Percentiles rank a stretch among this genome's conserved stretches.
phyloP scores from a whole-genome alignment of 768 basidiomycete genomes.

The Chalciporus piperatus region DNA sequence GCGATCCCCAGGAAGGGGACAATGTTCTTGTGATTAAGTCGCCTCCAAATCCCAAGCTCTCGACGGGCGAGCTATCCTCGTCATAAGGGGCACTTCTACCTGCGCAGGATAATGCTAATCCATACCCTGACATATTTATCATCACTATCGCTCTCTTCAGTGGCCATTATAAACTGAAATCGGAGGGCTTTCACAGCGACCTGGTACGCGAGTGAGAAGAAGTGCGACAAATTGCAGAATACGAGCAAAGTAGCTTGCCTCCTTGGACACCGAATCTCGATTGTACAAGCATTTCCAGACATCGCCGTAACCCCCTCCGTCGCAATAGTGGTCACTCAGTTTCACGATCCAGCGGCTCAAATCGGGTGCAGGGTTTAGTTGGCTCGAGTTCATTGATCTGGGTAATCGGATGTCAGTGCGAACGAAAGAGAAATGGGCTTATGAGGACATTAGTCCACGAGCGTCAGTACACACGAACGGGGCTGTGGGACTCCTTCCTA shows the following conservation, averaged over 20 bases:
- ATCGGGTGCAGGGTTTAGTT: too few relatives aligned
- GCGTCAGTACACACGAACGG: too few relatives aligned
- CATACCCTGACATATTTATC: conserved; percentile 3
- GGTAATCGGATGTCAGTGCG: too few relatives aligned
- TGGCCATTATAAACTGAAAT: neutral
- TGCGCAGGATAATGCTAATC: too few relatives aligned
- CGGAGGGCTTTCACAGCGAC: conserved; percentile 14
- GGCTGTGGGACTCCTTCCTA: too few relatives aligned
- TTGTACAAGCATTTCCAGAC: conserved; percentile 3
- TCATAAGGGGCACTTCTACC: too few relatives aligned
- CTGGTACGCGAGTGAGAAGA: neutral
- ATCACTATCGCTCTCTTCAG: neutral
- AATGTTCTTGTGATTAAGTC: conserved; percentile 6
- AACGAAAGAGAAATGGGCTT: too few relatives aligned
- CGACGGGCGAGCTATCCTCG: conserved; percentile 9
- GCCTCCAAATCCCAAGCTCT: conserved; percentile 12
- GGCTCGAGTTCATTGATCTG: too few relatives aligned
- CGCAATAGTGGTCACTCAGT: conserved; percentile 1
- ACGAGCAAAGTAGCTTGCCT: neutral
- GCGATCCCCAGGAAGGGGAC: conserved; percentile 12
- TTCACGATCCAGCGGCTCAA: neutral
- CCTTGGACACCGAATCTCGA: neutral
- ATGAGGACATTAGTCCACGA: too few relatives aligned
- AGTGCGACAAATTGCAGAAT: neutral
- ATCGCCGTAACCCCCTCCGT: conserved; percentile 3